Conservation (phyloP, 352 stramenopile genomes). For the Globisporangium rhizosaccharum region DNA sequence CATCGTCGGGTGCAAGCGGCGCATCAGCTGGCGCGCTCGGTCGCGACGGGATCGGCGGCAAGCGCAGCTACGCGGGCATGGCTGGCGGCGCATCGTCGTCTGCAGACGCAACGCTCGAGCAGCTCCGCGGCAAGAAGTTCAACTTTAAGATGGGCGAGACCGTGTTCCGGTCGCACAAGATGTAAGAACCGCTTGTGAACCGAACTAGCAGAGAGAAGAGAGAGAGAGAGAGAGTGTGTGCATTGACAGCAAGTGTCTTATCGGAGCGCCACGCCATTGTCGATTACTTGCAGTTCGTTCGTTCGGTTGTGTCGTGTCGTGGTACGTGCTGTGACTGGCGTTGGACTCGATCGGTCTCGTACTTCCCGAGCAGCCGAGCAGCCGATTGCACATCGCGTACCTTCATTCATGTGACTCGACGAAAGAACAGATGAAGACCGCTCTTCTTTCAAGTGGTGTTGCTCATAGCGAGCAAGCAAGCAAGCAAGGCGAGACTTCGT, state of each 20-base stretch:
- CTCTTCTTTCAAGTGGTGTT: too few relatives aligned
- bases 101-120: constrained; percentile 49
- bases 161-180: constrained; percentile 74
- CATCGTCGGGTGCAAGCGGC: constrained; percentile 7
- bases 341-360: too few relatives aligned
- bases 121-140: constrained; percentile 82
- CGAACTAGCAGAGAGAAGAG: background rate
- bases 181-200: constrained; percentile 22
- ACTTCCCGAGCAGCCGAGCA: too few relatives aligned
- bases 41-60: constrained; percentile 24
- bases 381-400: too few relatives aligned
- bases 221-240: background rate
- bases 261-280: background rate
- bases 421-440: too few relatives aligned
- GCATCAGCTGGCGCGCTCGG: constrained; percentile 8
- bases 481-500: too few relatives aligned
- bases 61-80: constrained; percentile 24
- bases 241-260: background rate
- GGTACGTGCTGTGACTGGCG: too few relatives aligned
- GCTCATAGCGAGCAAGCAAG: too few relatives aligned
- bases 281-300: too few relatives aligned
- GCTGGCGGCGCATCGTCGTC: constrained; percentile 13
- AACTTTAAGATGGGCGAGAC: constrained; percentile 84
- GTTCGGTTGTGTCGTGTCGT: too few relatives aligned
- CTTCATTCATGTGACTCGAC: too few relatives aligned